Conservation (phyloP, 371 early-diverging fungal species). For the Mortierella sp. region DNA sequence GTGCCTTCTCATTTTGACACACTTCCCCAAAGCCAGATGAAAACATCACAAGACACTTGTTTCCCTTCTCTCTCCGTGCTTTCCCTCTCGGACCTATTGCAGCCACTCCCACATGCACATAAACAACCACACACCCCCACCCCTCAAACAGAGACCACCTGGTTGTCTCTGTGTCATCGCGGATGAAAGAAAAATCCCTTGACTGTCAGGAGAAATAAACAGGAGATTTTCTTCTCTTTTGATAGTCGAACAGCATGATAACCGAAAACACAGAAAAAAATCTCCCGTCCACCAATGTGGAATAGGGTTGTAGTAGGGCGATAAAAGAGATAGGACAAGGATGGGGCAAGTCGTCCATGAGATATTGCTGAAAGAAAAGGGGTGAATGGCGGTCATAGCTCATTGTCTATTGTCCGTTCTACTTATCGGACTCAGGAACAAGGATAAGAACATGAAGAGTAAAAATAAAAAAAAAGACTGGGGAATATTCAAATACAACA, state of each 20-base stretch:
- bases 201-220: background rate
- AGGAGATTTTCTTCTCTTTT: background rate
- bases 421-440: conserved; percentile 13
- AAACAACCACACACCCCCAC: background rate
- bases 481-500: conserved; percentile 1
- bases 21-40: background rate
- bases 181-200: background rate
- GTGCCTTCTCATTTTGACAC: background rate
- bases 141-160: background rate
- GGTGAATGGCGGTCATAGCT: background rate
- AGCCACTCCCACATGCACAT: background rate
- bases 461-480: background rate
- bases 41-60: background rate
- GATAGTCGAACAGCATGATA: background rate
- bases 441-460: background rate
- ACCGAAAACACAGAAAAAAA: background rate
- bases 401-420: background rate
- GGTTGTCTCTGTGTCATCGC: background rate
- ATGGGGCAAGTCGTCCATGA: conserved; percentile 3
- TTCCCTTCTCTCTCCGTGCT: background rate
- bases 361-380: background rate
- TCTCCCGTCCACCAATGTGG: background rate
- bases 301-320: background rate
- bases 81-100: background rate
- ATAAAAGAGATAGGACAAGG: conserved; percentile 12